Conservation (phyloP, 257 asterid species). For the Oldenlandia corymbosa region DNA sequence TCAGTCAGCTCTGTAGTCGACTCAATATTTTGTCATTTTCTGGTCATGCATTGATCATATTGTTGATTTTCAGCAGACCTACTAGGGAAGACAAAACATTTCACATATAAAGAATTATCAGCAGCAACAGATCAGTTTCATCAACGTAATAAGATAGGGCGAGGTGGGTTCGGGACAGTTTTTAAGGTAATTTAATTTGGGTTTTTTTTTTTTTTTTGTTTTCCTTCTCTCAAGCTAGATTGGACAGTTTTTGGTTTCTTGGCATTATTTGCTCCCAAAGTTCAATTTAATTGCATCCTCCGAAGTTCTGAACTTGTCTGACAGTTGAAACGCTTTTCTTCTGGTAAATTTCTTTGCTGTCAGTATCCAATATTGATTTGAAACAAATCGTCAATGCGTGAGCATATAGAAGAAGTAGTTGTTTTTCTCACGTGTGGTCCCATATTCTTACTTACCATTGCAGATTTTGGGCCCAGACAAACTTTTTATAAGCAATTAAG, state of each 20-base stretch:
- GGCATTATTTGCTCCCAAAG: background rate
- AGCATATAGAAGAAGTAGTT: background rate
- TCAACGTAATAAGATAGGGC: constrained; percentile 61
- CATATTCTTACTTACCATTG: background rate
- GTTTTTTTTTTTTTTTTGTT: too few species aligned
- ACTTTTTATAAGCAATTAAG: background rate
- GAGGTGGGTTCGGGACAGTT: constrained; percentile 93
- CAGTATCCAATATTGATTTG: background rate
- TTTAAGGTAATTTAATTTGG: constrained; percentile 61
- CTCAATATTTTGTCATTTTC: constrained; percentile 6
- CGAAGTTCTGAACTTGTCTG: background rate
- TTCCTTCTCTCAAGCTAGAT: constrained; percentile 3
- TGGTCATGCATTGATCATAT: constrained; percentile 17
- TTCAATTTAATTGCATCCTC: background rate
- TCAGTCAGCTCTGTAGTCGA: background rate
- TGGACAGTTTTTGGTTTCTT: constrained; percentile 5
- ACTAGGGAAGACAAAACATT: constrained; percentile 39
- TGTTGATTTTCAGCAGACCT: constrained; percentile 41
- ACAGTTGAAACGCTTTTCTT: too few species aligned
- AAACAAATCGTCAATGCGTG: background rate
- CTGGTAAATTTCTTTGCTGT: too few species aligned
- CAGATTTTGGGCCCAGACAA: too few species aligned
- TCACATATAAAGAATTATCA: constrained; percentile 57
- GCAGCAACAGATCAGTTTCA: constrained; percentile 65
- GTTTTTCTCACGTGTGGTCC: too few species aligned